Conservation (phyloP, 352 stramenopile species). For the Phytophthora nicotianae region DNA sequence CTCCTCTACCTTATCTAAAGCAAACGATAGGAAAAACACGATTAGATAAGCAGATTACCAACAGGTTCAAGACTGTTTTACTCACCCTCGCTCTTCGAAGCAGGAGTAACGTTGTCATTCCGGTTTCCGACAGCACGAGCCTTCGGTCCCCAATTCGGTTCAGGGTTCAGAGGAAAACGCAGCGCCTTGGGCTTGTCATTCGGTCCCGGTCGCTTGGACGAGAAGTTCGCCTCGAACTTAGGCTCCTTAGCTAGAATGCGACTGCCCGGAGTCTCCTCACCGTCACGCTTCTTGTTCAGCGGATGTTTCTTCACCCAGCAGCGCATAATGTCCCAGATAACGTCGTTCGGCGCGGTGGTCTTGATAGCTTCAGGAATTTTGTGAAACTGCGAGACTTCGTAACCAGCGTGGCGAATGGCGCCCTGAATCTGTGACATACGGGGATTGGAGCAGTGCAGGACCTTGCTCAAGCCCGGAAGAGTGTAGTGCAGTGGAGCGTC, state of each 20-base stretch:
- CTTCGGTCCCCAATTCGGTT: conserved; percentile 97
- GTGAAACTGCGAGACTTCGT: conserved; percentile 97
- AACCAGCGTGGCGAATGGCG: conserved; percentile 96
- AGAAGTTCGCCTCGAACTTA: conserved; percentile 87
- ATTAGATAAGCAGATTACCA: conserved; percentile 11
- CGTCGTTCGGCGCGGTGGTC: conserved; percentile 96
- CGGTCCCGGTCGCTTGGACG: conserved; percentile 57
- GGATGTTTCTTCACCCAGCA: conserved; percentile 96
- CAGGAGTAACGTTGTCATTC: conserved; percentile 20
- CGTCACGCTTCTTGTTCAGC: conserved; percentile 88
- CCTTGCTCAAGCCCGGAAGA: conserved; percentile 92
- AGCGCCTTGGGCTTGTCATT: conserved; percentile 91
- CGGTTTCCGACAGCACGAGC: conserved; percentile 83
- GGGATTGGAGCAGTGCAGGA: conserved; percentile 93
- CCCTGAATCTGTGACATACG: conserved; percentile 94
- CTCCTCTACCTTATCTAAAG: conserved; percentile 49
- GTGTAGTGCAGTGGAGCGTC: conserved; percentile 98
- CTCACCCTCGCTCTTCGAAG: conserved; percentile 32
- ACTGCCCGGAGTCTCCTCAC: conserved; percentile 72
- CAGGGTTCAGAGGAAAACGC: conserved; percentile 95
- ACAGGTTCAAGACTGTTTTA: conserved; percentile 6
- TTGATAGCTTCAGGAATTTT: conserved; percentile 98
- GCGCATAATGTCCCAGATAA: conserved; percentile 98
- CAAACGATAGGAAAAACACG: conserved; percentile 18
- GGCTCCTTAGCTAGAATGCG: conserved; percentile 90